Evolutionary conservation across 768 basidiomycete genomes (phyloP), one percentile per base, ranked within the genome.

Genomic region (Rhodotorula sphaerocarpa): DNA sequence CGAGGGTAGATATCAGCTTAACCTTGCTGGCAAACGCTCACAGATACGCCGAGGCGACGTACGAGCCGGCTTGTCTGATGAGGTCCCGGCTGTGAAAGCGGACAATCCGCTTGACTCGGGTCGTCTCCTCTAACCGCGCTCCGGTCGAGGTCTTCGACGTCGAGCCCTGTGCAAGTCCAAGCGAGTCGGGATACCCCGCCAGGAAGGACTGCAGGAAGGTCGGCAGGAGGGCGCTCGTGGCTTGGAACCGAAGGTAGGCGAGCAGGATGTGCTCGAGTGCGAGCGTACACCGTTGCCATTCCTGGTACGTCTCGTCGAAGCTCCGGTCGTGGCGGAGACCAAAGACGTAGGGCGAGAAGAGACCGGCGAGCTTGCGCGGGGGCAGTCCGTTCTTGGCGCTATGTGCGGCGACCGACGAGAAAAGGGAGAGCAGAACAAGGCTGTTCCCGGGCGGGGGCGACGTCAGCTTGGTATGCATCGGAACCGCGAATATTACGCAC

Each of bases 231-330:
- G 85, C 80, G 5, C 55, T 36, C 27, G 68, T 39, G 12, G 83
- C 78, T 6, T 82, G 78, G 7, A 82, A 80, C 36, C 71, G 75
- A 50, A 75, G 85, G 74, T 86, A 93, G 0, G 88, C 82, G 18
- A 97, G 81, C n/a, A 96, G 78, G 52, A 99, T 79, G 69, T 99
- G 93, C 73, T 99, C 93, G 70, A 87, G 87, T 2, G 92, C 93
- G 41, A 85, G 83, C 7, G 86, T 85, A 21, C 88, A 81, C 48
- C 87, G 84, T 36, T 93, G 82, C 74, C 90, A 97, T 66, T 80
- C 79, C 27, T 78, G 72, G 73, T 87, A 88, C 12, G 82, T 81
- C 57, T 78, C 78, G 58, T 81, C 78, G 76, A 85, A 82, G 25
- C 80, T 43, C 48, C 60, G n/a, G 67, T 70, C 61, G 65, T 73